Percentiles rank a stretch among this genome's conserved stretches.
Conservation (phyloP, 2,329 filamentous ascomycete species). For the Cladophialophora exuberans region DNA sequence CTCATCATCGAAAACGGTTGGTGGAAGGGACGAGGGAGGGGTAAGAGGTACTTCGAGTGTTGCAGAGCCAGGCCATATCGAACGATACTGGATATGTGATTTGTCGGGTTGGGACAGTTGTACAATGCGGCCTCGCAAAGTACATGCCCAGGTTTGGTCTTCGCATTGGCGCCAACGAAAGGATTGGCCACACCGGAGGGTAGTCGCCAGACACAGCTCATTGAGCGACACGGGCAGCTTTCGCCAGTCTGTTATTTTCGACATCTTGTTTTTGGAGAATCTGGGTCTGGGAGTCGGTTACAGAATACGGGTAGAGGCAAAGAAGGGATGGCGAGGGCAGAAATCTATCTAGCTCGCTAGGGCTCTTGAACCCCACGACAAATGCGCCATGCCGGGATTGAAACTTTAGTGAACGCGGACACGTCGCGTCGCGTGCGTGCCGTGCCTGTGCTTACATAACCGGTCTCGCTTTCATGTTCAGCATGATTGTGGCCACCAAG, state of each 20-base stretch:
- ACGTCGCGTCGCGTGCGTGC: too few species aligned
- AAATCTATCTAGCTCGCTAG: too few species aligned
- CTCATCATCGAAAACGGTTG: slow-evolving; percentile 37
- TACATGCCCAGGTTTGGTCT: slow-evolving; percentile 85
- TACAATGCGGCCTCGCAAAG: slow-evolving; percentile 81
- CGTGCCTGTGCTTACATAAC: too few species aligned
- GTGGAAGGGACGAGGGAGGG: slow-evolving; percentile 43
- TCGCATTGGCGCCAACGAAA: slow-evolving; percentile 87
- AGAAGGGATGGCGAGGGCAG: too few species aligned
- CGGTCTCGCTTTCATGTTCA: too few species aligned
- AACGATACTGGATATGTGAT: slow-evolving; percentile 76
- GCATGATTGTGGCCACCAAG: too few species aligned
- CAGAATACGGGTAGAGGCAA: background rate
- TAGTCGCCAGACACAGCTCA: slow-evolving; percentile 93
- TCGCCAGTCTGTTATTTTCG: slow-evolving; percentile 74
- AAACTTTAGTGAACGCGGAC: too few species aligned
- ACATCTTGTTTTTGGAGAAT: slow-evolving; percentile 11
- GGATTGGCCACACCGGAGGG: slow-evolving; percentile 90
- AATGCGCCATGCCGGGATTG: too few species aligned
- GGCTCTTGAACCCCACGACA: too few species aligned
- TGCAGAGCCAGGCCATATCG: slow-evolving; percentile 56
- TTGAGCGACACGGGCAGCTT: slow-evolving; percentile 80
- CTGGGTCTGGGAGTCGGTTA: background rate
- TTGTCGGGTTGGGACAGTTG: slow-evolving; percentile 78
- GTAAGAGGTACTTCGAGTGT: slow-evolving; percentile 39